These are phyloP conservation scores for Penicillium sp. DNA, from an alignment of 2,329 filamentous ascomycete species.

Conservation along the genomic window DNA sequence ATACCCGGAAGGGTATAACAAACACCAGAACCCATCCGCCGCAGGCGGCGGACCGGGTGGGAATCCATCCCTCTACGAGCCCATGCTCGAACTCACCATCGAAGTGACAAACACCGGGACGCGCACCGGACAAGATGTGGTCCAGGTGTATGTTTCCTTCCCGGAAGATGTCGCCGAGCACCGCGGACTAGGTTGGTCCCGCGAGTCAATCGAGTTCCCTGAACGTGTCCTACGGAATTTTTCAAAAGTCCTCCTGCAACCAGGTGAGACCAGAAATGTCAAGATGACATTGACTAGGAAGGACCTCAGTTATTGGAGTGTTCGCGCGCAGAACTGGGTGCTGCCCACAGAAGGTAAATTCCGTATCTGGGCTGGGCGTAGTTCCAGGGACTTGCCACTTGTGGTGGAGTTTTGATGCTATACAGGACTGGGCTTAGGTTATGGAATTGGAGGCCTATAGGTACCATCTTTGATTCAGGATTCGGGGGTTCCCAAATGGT, in stretches of 20 bases:
- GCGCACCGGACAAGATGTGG: slow-evolving; percentile 49
- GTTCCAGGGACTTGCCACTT: slow-evolving; percentile 34
- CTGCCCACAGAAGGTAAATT: slow-evolving; percentile 47
- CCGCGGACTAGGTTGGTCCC: slow-evolving; percentile 22
- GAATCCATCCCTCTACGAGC: slow-evolving; percentile 49
- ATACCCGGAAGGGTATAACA: slow-evolving; percentile 58
- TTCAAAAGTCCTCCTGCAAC: slow-evolving; percentile 61
- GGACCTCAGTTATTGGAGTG: slow-evolving; percentile 73
- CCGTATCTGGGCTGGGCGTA: slow-evolving; percentile 35
- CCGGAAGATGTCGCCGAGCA: slow-evolving; percentile 38
- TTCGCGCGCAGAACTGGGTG: slow-evolving; percentile 65
- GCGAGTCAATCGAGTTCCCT: slow-evolving; percentile 60
- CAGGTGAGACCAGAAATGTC: slow-evolving; percentile 54
- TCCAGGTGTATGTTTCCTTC: slow-evolving; percentile 67
- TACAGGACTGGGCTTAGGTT: neutral
- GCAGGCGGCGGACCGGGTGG: slow-evolving; percentile 63
- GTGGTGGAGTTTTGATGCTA: slow-evolving; percentile 24
- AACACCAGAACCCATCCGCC: slow-evolving; percentile 50
- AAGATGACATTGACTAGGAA: slow-evolving; percentile 61
- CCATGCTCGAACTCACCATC: slow-evolving; percentile 46
- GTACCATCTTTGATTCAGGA: neutral
- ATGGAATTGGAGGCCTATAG: neutral
- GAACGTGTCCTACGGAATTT: slow-evolving; percentile 64
- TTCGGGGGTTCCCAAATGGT: no score
- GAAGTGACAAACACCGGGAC: slow-evolving; percentile 50